Evolutionary conservation across 805 yeast species (phyloP).

Genomic region (Yarrowia porcina): DNA sequence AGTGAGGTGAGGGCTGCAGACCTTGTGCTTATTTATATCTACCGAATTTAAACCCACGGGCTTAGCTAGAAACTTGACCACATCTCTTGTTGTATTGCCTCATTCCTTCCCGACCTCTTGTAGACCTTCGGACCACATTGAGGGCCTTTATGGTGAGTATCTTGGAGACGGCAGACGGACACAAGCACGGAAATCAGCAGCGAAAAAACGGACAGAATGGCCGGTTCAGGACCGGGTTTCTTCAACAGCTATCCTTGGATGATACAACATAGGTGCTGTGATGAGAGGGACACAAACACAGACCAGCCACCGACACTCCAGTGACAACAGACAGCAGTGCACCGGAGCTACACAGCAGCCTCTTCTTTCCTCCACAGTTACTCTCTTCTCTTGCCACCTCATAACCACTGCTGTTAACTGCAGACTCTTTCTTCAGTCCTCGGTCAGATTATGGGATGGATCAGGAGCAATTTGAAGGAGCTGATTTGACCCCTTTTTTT

Average conservation of each 20-base stretch:
- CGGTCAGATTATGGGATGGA: too few relatives aligned
- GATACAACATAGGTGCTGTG: background rate
- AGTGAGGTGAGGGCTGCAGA: slow-evolving; percentile 23
- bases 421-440: too few relatives aligned
- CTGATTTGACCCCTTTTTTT: too few relatives aligned
- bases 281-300: background rate
- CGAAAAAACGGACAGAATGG: background rate
- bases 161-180: background rate
- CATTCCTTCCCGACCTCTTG: background rate
- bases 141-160: slow-evolving; percentile 26
- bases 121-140: slow-evolving; percentile 22
- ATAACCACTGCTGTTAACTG: too few relatives aligned
- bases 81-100: slow-evolving; percentile 24
- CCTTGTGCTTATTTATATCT: slow-evolving; percentile 25
- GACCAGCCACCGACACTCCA: too few relatives aligned
- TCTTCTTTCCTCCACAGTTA: too few relatives aligned
- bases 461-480: too few relatives aligned
- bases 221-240: background rate
- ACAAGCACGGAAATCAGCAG: background rate
- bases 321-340: too few relatives aligned
- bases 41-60: slow-evolving; percentile 26
- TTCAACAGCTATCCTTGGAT: background rate
- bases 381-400: too few relatives aligned
- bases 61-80: slow-evolving; percentile 18
- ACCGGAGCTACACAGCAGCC: background rate